phyloP scores from a whole-genome alignment of 768 basidiomycete genomes.

The Pleurotus ostreatus region DNA sequence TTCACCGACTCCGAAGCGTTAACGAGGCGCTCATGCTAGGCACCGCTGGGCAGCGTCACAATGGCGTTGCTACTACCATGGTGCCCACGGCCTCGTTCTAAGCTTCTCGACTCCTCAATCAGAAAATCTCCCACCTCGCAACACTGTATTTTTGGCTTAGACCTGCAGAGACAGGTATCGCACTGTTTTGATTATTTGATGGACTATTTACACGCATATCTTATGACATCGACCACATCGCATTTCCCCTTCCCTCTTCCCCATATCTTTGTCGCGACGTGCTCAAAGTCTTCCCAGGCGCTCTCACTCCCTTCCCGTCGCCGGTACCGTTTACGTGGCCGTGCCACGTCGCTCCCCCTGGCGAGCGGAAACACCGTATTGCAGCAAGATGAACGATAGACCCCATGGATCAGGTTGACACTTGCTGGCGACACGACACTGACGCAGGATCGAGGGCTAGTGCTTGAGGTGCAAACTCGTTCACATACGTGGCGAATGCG shows the following conservation, averaged over 20 bases:
- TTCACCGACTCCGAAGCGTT: constrained; percentile 68
- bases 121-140: constrained; percentile 25
- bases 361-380: constrained; percentile 14
- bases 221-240: background rate
- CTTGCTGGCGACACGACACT: constrained; percentile 48
- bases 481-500: constrained; percentile 47
- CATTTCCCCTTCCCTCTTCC: background rate
- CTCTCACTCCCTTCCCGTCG: background rate
- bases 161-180: constrained; percentile 19
- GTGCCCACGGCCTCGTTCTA: constrained; percentile 36
- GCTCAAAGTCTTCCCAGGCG: background rate
- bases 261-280: constrained; percentile 6
- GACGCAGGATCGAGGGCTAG: constrained; percentile 64
- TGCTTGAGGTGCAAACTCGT: constrained; percentile 52
- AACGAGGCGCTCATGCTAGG: constrained; percentile 89
- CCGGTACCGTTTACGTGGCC: constrained; percentile 5
- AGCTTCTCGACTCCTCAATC: constrained; percentile 30
- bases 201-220: constrained; percentile 8
- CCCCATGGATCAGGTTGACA: constrained; percentile 46
- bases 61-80: constrained; percentile 49
- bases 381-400: constrained; percentile 44
- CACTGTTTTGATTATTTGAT: constrained; percentile 10
- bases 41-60: constrained; percentile 68
- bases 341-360: constrained; percentile 1
- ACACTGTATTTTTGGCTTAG: constrained; percentile 32